Evolutionary conservation across 345 rosid species (phyloP).

Genomic region (Sisymbrium irio): DNA sequence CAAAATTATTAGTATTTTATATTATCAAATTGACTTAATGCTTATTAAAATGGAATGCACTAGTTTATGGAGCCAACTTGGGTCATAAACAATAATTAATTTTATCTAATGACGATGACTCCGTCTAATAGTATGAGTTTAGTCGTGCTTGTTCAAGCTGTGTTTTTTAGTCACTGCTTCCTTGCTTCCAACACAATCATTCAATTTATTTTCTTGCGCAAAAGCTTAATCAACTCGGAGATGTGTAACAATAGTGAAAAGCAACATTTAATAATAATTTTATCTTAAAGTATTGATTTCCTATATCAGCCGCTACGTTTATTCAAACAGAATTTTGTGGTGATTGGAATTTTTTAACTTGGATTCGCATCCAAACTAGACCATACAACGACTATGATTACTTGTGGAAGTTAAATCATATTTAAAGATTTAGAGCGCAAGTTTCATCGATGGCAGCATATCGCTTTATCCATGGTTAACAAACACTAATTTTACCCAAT

Average conservation of each 20-base stretch:
- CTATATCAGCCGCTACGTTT: neutral
- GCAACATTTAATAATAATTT: neutral
- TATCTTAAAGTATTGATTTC: neutral
- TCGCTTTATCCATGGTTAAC: neutral
- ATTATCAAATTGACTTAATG: slow-evolving; percentile 7
- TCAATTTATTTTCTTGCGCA: neutral
- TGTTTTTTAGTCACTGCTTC: slow-evolving; percentile 28
- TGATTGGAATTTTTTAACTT: slow-evolving; percentile 1
- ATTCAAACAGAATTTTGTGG: neutral
- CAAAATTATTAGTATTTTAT: neutral
- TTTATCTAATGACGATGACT: slow-evolving; percentile 20
- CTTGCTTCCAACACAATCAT: slow-evolving; percentile 33
- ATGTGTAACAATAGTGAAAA: neutral
- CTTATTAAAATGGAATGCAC: slow-evolving; percentile 9
- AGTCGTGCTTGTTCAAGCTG: slow-evolving; percentile 19
- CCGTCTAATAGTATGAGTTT: neutral
- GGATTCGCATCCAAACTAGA: slow-evolving; percentile 6
- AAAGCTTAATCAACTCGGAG: slow-evolving; percentile 8
- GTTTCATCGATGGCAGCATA: neutral
- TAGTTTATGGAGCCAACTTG: slow-evolving; percentile 15
- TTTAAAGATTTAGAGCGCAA: neutral
- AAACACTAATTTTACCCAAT: neutral
- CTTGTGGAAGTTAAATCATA: neutral
- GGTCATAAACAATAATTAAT: slow-evolving; percentile 14
- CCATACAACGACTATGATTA: neutral